Evolutionary conservation across 768 basidiomycete genomes (phyloP).

Genomic region (Suillus hirtellus): DNA sequence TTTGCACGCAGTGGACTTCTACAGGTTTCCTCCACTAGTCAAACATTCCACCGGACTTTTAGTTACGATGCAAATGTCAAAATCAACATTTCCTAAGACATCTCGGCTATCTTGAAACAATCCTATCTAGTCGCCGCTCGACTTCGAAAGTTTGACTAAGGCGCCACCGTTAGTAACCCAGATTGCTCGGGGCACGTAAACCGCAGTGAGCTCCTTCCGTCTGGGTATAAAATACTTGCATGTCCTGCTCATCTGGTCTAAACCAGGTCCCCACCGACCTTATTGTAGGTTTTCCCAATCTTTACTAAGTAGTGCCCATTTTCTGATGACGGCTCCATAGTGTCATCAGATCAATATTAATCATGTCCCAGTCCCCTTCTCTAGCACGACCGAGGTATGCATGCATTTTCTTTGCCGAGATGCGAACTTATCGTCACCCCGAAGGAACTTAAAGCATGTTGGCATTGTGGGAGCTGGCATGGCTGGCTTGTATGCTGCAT

Average conservation of each 20-base stretch:
- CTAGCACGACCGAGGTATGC: neutral
- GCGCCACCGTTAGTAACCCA: neutral
- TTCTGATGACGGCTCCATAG: neutral
- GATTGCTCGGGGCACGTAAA: neutral
- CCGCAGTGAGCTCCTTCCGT: neutral
- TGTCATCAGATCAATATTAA: neutral
- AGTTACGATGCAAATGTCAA: neutral
- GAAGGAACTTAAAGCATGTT: slow-evolving; percentile 1
- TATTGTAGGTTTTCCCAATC: neutral
- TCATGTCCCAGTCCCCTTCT: neutral
- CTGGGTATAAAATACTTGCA: neutral
- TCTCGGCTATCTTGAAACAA: neutral
- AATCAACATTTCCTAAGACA: neutral
- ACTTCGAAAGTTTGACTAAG: neutral
- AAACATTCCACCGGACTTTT: neutral
- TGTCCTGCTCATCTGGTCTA: neutral
- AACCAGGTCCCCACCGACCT: neutral
- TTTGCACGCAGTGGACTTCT: neutral
- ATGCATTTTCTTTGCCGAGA: neutral
- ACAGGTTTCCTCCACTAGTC: neutral
- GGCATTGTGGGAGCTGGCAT: slow-evolving; percentile 10
- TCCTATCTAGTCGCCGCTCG: neutral
- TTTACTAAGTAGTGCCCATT: neutral
- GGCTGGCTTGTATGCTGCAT: slow-evolving; percentile 8
- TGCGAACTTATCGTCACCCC: neutral